Conservation (phyloP, 2,329 filamentous ascomycete species). For the Biscogniauxia sp. region DNA sequence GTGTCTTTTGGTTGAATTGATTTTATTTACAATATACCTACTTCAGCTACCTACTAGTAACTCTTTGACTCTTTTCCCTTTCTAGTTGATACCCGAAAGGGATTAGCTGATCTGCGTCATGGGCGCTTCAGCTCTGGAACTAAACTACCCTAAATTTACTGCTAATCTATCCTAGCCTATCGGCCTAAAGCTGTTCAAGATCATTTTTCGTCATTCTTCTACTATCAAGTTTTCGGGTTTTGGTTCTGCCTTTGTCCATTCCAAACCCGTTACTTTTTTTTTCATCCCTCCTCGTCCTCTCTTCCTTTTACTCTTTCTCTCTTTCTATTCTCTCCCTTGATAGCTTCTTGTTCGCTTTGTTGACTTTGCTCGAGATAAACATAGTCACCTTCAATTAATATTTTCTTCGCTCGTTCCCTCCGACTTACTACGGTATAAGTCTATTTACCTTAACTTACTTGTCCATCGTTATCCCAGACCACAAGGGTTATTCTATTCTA, state of each 20-base stretch:
- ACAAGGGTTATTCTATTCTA: neutral
- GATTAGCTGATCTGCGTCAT: neutral
- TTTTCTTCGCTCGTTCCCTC: neutral
- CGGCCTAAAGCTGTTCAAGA: neutral
- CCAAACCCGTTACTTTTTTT: slow-evolving; percentile 10
- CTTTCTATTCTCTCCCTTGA: slow-evolving; percentile 5
- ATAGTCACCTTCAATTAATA: neutral
- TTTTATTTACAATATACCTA: no score
- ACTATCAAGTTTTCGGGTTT: neutral
- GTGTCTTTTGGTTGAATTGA: no score
- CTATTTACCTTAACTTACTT: neutral
- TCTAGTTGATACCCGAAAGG: neutral
- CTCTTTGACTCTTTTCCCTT: neutral
- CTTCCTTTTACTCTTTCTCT: slow-evolving; percentile 1
- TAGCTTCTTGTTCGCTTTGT: slow-evolving; percentile 8
- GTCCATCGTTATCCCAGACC: neutral
- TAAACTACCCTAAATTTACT: neutral
- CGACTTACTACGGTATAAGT: neutral
- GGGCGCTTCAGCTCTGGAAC: neutral
- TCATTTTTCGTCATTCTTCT: neutral
- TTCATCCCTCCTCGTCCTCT: neutral
- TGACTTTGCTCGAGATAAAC: neutral
- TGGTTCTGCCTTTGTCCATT: slow-evolving; percentile 12
- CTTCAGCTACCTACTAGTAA: no score
- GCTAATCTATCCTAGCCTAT: neutral